Evolutionary conservation across 345 rosid genomes (phyloP).

Genomic region (Trapa bicornis): DNA sequence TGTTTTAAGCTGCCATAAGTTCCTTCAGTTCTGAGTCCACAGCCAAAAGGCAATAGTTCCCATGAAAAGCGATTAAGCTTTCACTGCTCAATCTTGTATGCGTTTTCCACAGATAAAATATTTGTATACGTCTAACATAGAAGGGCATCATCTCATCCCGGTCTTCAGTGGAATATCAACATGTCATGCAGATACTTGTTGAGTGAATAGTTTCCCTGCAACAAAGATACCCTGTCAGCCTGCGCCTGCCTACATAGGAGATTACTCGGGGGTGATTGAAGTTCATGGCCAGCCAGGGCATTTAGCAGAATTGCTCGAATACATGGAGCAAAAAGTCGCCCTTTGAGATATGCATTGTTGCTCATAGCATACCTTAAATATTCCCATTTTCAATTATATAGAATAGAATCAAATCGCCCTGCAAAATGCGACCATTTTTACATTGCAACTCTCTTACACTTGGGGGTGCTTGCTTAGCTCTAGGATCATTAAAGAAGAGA

Average conservation of each 20-base stretch:
- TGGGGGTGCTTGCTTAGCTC: no score
- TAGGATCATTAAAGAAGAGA: no score
- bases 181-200: slow-evolving; percentile 72
- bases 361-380: no score
- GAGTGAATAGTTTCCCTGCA: slow-evolving; percentile 69
- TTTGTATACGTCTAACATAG: background rate
- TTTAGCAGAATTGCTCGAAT: slow-evolving; percentile 23
- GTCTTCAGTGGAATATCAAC: slow-evolving; percentile 58
- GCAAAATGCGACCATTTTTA: no score
- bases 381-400: no score
- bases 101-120: background rate
- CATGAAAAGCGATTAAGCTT: background rate
- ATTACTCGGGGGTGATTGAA: slow-evolving; percentile 28
- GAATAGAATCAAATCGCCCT: no score
- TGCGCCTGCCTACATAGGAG: slow-evolving; percentile 31
- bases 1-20: background rate
- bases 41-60: background rate
- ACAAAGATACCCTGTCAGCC: slow-evolving; percentile 1
- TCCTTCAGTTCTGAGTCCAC: background rate
- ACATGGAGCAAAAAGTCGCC: slow-evolving; percentile 21
- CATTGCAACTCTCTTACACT: no score
- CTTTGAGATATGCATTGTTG: slow-evolving; percentile 7
- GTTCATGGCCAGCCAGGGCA: slow-evolving; percentile 33
- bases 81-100: background rate
- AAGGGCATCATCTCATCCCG: slow-evolving; percentile 28